Conservation (phyloP, 129 eudicot genomes). For the Flaveria robusta region DNA sequence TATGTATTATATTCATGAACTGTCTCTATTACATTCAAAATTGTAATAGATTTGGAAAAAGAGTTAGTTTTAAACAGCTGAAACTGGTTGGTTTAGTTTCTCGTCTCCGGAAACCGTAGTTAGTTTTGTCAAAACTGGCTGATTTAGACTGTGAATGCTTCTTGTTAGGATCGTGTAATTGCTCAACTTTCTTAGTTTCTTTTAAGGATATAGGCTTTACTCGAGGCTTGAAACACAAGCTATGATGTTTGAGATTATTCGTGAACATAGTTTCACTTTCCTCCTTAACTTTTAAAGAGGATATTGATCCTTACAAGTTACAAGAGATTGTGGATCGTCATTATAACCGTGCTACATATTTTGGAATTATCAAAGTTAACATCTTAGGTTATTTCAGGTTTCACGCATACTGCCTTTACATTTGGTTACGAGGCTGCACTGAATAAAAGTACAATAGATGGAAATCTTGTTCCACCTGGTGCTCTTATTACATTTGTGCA, state of each 20-base stretch:
- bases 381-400: constrained; percentile 53
- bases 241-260: background rate
- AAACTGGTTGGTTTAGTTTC: too few species aligned
- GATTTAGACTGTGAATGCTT: too few species aligned
- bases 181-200: too few species aligned
- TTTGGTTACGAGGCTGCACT: constrained; percentile 89
- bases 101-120: too few species aligned
- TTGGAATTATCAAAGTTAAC: constrained; percentile 4
- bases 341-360: background rate
- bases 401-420: constrained; percentile 85
- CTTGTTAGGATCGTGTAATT: too few species aligned
- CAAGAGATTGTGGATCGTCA: background rate
- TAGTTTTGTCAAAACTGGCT: too few species aligned
- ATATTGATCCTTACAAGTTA: background rate
- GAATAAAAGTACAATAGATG: constrained; percentile 73
- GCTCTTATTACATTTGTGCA: constrained; percentile 90
- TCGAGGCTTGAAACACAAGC: constrained; percentile 9
- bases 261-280: background rate
- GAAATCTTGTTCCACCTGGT: constrained; percentile 90
- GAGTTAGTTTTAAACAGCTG: too few species aligned
- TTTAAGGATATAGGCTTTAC: background rate
- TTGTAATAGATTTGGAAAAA: too few species aligned
- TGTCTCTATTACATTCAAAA: too few species aligned
- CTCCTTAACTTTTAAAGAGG: background rate
- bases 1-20: too few species aligned